Evolutionary conservation across 768 basidiomycete species (phyloP), one percentile per base, ranked within the genome.

Genomic region (Agrocybe praecox): DNA sequence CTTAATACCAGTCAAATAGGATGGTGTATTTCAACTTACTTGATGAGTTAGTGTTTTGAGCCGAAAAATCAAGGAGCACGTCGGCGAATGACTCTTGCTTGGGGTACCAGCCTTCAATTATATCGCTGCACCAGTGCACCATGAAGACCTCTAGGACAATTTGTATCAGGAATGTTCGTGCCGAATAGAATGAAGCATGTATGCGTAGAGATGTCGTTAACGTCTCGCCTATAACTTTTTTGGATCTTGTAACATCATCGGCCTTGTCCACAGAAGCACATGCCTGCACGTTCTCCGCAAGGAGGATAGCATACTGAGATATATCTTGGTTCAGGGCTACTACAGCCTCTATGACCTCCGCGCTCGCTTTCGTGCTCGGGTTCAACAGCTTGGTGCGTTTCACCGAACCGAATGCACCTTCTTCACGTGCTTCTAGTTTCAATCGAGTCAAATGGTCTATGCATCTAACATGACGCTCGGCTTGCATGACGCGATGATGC

Each of bases 81-180:
- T 67, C 65, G 14, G 61, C 50, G 34, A 67, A 67, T 17, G 58
- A 58, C 19, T 57, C 23, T 36, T 55, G 62, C 46, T 58, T 60
- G 8, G 65, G 65, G 43, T 65, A 67, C 59, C 23, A 61, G 14
- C 55, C 65, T 36, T 67, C 65, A 7, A 59, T 64, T 21, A 67
- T 62, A 0, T 56, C 55, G 2, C 46, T 50, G 50, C 62, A 63
- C 63, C 63, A 67, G 26, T 57, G 52, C 2, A 61, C 58, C 36
- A 67, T 51, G 52, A 62, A 67, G 4, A 67, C 51, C 40, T 63
- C 53, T 21, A 67, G 42, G 36, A 56, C 42, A 7, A 53, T n/a
- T 34, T 43, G n/a, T 2, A 53, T 44, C 7, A 45, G 43, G 17
- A 34, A 14, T 14, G 12, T 6, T 14, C 36, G 5, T 12, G 15